Evolutionary conservation across 2,329 filamentous ascomycete species (phyloP), one percentile per base, ranked within the genome.

Genomic region (Cercospora sp.): DNA sequence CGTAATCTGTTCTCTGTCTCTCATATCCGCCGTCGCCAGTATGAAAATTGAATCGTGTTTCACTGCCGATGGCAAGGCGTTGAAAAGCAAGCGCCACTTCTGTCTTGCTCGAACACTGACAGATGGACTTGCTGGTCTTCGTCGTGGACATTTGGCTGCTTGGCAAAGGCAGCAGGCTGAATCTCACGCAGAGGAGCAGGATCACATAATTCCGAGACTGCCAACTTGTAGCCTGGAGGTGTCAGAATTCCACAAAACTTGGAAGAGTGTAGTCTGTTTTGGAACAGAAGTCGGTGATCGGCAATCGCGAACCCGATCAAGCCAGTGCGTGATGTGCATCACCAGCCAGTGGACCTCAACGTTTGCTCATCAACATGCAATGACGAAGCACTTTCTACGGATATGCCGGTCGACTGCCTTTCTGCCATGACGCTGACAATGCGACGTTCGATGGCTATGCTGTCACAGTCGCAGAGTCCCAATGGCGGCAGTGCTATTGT

Each of bases 321-420:
- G 63, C 63, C 55, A 65, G 58, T 65, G 63, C 26, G 55, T 51
- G 63, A 65, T 49, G 40, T 61, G 49, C 53, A 51, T 43, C 34
- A 24, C 21, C 63, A 65, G 34, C 37, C 63, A 45, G 63, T 65
- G 63, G 63, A 61, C 63, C 63, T 60, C 37, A 60, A 43, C 55
- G 34, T 65, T 65, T 28, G 43, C 63, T 65, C 55, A 37, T 59
- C 55, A 37, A 32, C 18, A n/a, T 59, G 30, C 30, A 59, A 58
- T 34, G 55, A 58, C 55, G 55, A 58, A 30, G 55, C 55, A 59
- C 30, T 59, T 28, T 59, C 10, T 59, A 59, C 55, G 55, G 55
- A 59, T 37, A 21, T 59, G 55, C 28, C 55, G 55, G 55, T 59
- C 55, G 32, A 59, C 55, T 60, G 40, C 63, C 40, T 58, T 28